Evolutionary conservation across 1,139 yeast genomes (phyloP).

Genomic region (Suhomyces guaymorum): DNA sequence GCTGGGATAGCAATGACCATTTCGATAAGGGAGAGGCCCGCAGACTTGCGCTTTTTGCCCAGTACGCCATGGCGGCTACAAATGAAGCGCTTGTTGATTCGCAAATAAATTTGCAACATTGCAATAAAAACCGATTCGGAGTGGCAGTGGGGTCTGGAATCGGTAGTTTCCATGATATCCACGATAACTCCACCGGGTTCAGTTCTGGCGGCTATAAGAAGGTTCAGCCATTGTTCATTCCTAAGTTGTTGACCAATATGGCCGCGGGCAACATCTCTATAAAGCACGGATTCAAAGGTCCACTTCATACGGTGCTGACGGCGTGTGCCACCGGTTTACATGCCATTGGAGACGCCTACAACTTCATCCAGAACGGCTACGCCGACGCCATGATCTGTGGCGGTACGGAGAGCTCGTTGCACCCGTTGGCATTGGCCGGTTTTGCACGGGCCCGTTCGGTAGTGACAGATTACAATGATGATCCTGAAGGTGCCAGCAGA

Average conservation of each 20-base stretch:
- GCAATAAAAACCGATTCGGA: constrained; percentile 39
- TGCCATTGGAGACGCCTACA: constrained; percentile 88
- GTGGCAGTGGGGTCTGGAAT: constrained; percentile 93
- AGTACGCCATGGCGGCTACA: constrained; percentile 77
- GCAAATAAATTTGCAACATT: constrained; percentile 18
- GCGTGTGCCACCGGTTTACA: constrained; percentile 98
- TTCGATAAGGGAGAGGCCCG: constrained; percentile 50
- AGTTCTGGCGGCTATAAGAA: constrained; percentile 59
- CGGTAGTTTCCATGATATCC: constrained; percentile 81
- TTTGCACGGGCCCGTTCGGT: constrained; percentile 89
- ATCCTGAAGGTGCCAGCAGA: constrained; percentile 68
- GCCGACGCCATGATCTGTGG: constrained; percentile 91
- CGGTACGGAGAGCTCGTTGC: constrained; percentile 84
- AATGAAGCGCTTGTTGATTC: constrained; percentile 76
- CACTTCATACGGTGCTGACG: constrained; percentile 84
- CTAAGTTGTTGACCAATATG: constrained; percentile 84
- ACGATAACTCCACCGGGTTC: constrained; percentile 57
- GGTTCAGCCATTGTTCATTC: constrained; percentile 84
- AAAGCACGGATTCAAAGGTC: constrained; percentile 73
- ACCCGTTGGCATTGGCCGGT: constrained; percentile 87
- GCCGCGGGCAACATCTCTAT: constrained; percentile 92
- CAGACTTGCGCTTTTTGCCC: constrained; percentile 70
- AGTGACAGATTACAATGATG: constrained; percentile 60
- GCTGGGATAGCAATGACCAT: constrained; percentile 52
- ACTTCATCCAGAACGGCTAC: constrained; percentile 76